Base-by-base conservation (phyloP, 805 yeast genomes). In the Ogataea siamensis region DNA sequence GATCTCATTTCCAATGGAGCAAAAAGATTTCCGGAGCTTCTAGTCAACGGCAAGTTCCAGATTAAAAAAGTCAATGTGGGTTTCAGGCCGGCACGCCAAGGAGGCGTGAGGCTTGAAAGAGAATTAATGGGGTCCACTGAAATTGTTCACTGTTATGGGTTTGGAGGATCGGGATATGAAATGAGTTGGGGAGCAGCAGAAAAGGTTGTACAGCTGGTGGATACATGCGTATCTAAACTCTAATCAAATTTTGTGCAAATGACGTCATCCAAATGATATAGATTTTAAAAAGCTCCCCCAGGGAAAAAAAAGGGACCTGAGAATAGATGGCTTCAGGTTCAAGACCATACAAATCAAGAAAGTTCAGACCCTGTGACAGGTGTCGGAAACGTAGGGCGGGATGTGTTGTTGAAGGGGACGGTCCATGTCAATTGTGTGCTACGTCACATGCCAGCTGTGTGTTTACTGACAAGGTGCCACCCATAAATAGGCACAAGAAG, bases 91-190 rank as follows among this genome's bases (percentile, higher is more conserved):
- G 83, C 79, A 1, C 68, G 87, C 53, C 52, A 62, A 9, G 76
- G 73, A 4, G 87, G 87, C 0, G 60, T 72, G 7, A 58, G 76
- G 28, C 21, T 49, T 8, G 46, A 39, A 35, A 47, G 22, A 15
- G 49, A 49, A 29, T 59, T 66, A 16, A 28, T 30, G 3, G 45
- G 42, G 6, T 39, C 37, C 4, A 23, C 28, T 5, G 45, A 42
- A 15, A 52, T 78, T n/a, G 66, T 83, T n/a, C 89, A 83, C 55
- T 78, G 82, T 58, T 83, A 83, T 51, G 88, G 88, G 16, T 79
- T 80, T 19, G 63, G 76, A 37, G 80, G 80, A 0, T 72, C 72
- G 41, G 81, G 81, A 0, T 76, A 73, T 54, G 88, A 83, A 53
- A 57, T 78, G 35, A 73, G 81, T 5, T 74, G 75, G 47, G 88